Evolutionary conservation across 768 basidiomycete genomes (phyloP), one percentile per base, ranked within the genome.

Genomic region (Boletus coccyginus): DNA sequence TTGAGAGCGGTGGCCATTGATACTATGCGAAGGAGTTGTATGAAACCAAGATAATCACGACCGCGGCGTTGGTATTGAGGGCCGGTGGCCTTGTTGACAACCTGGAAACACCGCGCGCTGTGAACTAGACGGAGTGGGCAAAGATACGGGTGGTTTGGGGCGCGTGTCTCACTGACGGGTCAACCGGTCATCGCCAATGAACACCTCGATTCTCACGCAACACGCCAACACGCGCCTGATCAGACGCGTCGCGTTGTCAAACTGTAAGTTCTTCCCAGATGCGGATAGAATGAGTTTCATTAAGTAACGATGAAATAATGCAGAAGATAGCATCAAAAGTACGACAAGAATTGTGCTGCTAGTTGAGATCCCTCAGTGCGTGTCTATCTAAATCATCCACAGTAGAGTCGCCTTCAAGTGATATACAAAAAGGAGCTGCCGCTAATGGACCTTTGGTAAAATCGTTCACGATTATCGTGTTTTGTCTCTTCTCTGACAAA

Each of bases 1-100:
- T 71, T 73, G 61, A 74, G 59, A 17, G 58, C 16, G 60, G 77
- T 75, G 62, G 82, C 75, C 79, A 82, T 83, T 38, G 53, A 21
- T 42, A 14, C 11, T 14, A 50, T 40, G 27, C 10, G 12, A 6
- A 38, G 36, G 21, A n/a, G 19, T 32, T 16, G 21, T 38, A 17
- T 50, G 31, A 36, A 58, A 53, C 50, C 50, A 56, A 50, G 58
- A 46, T 53, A 50, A 45, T 27, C n/a, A 46, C 40, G 3, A 24
- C 50, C 17, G 13, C 49, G 31, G 19, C 36, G 56, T 39, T 41
- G 43, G 40, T 58, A 31, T 36, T 31, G 48, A 33, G 33, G 46
- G 24, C 38, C 36, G 32, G 44, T 21, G 50, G 21, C 31, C 42
- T n/a, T 12, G 56, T n/a, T 27, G 38, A 43, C 42, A 32, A 32